phyloP scores from a whole-genome alignment of 495 filamentous ascomycete species.

The Hyphodiscus hymeniophilus region DNA sequence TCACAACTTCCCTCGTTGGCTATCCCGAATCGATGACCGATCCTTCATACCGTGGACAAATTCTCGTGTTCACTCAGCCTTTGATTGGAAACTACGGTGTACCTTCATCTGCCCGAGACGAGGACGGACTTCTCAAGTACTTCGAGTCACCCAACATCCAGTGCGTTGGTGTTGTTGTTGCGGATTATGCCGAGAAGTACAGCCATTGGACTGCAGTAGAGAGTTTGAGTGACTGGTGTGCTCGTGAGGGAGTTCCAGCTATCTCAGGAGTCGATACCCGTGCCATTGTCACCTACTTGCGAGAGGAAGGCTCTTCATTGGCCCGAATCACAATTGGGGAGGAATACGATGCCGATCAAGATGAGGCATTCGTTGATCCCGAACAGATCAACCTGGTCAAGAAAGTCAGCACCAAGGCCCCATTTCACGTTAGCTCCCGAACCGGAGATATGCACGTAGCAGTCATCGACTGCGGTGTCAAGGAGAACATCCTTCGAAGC shows the following conservation, averaged over 20 bases:
- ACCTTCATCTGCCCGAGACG: conserved; percentile 66
- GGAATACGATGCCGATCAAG: conserved; percentile 97
- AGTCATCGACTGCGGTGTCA: conserved; percentile 95
- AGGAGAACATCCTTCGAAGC: conserved; percentile 97
- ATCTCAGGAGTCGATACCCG: conserved; percentile 97
- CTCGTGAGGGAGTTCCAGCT: conserved; percentile 88
- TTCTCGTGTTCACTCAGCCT: conserved; percentile 97
- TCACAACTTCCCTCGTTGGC: conserved; percentile 87
- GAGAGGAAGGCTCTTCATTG: conserved; percentile 91
- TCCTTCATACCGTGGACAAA: conserved; percentile 97
- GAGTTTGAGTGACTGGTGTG: conserved; percentile 88
- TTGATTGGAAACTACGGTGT: conserved; percentile 98
- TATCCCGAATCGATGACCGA: conserved; percentile 99
- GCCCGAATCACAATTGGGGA: conserved; percentile 93
- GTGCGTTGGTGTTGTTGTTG: conserved; percentile 89
- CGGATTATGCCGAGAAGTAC: conserved; percentile 87
- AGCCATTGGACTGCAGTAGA: conserved; percentile 98
- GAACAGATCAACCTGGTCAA: conserved; percentile 94
- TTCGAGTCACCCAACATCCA: conserved; percentile 97
- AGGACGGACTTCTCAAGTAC: conserved; percentile 76
- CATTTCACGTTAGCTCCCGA: conserved; percentile 82
- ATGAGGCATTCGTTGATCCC: conserved; percentile 91
- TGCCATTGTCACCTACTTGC: conserved; percentile 89
- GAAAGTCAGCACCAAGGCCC: conserved; percentile 92
- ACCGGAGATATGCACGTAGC: conserved; percentile 82